Evolutionary conservation across 257 asterid species (phyloP), one percentile per base, ranked within the genome.

Genomic region (Rhazya stricta): DNA sequence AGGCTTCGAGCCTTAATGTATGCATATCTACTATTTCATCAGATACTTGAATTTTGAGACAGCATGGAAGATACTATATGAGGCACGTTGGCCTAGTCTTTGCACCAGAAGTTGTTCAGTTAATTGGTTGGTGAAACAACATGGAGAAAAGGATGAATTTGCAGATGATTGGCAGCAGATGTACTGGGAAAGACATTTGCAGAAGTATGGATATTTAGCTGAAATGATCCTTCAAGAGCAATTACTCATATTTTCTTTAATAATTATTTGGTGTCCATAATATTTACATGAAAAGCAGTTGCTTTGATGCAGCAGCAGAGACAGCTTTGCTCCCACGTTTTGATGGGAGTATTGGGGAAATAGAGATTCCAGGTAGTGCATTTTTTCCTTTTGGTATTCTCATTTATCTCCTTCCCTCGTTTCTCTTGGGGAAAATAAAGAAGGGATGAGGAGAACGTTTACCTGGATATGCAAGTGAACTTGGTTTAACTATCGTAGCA

Each of bases 171-270:
- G 97, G 97, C 91, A 77, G 76, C 93, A 88, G 79, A 79, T 79
- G 80, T 93, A 93, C 83, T 93, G 96, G 98, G 93, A 91, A 87
- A 74, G 87, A 70, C 97, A 93, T 87, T 81, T 91, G 76, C 98
- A 93, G 83, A 89, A 83, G 97, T 93, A 88, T 79, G 79, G 53
- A 60, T 41, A 61, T 73, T 56, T 79, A 46, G 65, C 65, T 73
- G 29, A 67, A 74, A 54, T 51, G 30, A 54, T 27, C 51, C 32
- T 74, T 73, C 9, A 25, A 9, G 30, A 37, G n/a, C n/a, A 36
- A 37, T 18, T 63, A 79, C 43, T 69, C 61, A 72, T 72, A 77
- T 79, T 54, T 27, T 32, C 41, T 43, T 53, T 61, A 12, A 56
- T 72, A 30, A 74, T 73, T 67, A 34, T 42, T 79, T 56, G 63